Percentiles rank a stretch among this genome's conserved stretches.
These are phyloP conservation scores for Isabelozyma pseudorhagii DNA, from an alignment of 805 yeast species.

Conservation along the genomic window DNA sequence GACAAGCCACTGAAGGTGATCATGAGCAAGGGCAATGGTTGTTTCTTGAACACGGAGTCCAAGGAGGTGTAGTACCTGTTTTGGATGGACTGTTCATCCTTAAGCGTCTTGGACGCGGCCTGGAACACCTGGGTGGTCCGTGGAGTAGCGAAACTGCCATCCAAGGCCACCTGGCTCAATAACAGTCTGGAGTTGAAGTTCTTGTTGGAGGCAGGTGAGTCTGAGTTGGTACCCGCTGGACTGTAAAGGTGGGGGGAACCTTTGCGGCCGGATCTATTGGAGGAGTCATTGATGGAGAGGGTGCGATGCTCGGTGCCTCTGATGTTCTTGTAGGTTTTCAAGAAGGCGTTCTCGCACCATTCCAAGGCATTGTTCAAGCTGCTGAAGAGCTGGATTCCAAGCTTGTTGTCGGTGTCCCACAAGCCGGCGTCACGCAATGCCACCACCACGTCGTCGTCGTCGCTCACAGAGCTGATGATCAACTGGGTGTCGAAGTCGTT, in stretches of 20 bases:
- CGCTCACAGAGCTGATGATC: conserved; percentile 73
- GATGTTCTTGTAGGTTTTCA: conserved; percentile 53
- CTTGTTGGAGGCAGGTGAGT: not conserved
- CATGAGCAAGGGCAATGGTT: conserved; percentile 64
- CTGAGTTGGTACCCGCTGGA: conserved; percentile 2
- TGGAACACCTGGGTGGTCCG: conserved; percentile 49
- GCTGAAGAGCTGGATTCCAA: conserved; percentile 58
- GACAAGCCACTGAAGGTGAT: conserved; percentile 64
- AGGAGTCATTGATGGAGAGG: conserved; percentile 1
- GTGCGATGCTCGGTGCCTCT: conserved; percentile 17
- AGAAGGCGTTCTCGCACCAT: conserved; percentile 93
- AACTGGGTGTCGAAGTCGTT: conserved; percentile 66
- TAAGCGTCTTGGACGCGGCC: conserved; percentile 47
- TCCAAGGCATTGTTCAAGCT: conserved; percentile 86
- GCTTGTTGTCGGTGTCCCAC: conserved; percentile 47
- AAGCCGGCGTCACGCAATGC: conserved; percentile 83
- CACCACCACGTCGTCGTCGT: conserved; percentile 60
- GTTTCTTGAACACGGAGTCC: conserved; percentile 35
- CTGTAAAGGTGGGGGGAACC: not conserved
- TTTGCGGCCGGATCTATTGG: not conserved
- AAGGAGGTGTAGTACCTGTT: conserved; percentile 50
- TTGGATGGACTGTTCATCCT: conserved; percentile 38
- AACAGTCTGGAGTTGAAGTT: conserved; percentile 1
- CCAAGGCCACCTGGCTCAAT: conserved; percentile 17
- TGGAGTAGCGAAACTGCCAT: conserved; percentile 44